Base-by-base conservation (phyloP, 163 green algal genomes). In the Chloroidium sp. region DNA sequence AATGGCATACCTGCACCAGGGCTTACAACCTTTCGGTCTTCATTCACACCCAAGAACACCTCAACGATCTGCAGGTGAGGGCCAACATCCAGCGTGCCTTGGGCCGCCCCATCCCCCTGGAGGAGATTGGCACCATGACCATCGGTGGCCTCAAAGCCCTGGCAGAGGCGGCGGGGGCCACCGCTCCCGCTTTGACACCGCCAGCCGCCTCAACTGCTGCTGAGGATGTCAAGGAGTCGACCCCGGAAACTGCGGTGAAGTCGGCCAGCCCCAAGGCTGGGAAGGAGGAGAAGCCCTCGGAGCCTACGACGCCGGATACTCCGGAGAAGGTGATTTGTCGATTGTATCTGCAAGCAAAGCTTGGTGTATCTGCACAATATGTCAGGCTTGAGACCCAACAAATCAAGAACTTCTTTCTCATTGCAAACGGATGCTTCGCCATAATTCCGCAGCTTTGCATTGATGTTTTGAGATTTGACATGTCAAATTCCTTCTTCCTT, bases 91-190 rank as follows among this genome's bases (percentile, higher is more conserved):
- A 83, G 64, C 80, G 80, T 1, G 64, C 75, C 8, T 75, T 83
- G 13, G 80, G 80, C 10, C 80, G 80, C 57, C 75, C 80, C 4
- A 59, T 83, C 62, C 74, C 80, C 8, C 75, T 83, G 72, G 80
- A 83, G 59, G 80, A 83, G 74, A 68, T 83, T 2, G 12, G 4
- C 36, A 57, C 75, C 59, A 69, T 79, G 75, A 79, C 36, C 57
- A 67, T 79, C 6, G 75, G 10, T 6, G 14, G 12, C 69, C 8
- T 76, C 6, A 76, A 76, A 14, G 12, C 14, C 10, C 69, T 76
- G 69, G 69, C 8, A 3, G 69, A 3, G 57, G 75, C 4, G 4
- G 76, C 60, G 61, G 2, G 2, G 4, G 2, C 1, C 10, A 10
- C 60, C 12, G 4, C 59, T 78, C 59, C n/a, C 62, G 1, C 75